These are phyloP conservation scores for Chlorella vulgaris DNA, from an alignment of 139 green algal species.

Conservation along the genomic window DNA sequence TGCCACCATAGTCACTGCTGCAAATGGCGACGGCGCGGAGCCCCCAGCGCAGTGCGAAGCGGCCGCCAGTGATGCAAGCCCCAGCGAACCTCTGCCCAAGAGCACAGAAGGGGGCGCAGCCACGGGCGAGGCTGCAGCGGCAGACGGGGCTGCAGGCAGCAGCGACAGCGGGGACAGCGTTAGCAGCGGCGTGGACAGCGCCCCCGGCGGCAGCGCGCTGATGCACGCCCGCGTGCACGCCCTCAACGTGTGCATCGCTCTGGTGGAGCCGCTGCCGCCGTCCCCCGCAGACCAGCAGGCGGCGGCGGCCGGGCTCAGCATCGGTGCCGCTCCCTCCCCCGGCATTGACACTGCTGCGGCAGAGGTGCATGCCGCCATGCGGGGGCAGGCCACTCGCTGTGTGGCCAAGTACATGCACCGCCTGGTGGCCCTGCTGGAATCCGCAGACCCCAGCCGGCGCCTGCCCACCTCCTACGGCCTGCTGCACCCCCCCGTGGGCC, in stretches of 20 bases:
- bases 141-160: background rate
- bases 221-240: slow-evolving; percentile 71
- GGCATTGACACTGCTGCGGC: slow-evolving; percentile 10
- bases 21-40: background rate
- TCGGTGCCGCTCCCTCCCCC: background rate
- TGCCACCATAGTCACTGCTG: background rate
- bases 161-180: background rate
- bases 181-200: background rate
- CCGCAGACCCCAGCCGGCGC: background rate
- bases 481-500: slow-evolving; percentile 74
- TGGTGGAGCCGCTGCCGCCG: slow-evolving; percentile 76
- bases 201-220: slow-evolving; percentile 6
- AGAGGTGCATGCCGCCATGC: slow-evolving; percentile 33
- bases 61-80: background rate
- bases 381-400: slow-evolving; percentile 41
- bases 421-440: slow-evolving; percentile 65
- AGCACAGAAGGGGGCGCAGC: background rate
- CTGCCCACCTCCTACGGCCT: slow-evolving; percentile 82
- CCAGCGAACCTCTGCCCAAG: too few species aligned
- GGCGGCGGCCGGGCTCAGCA: slow-evolving; percentile 7
- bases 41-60: background rate
- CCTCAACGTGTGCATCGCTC: slow-evolving; percentile 81
- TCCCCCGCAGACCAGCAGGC: slow-evolving; percentile 25
- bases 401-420: slow-evolving; percentile 52
- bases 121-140: background rate